Evolutionary conservation across 371 early-diverging fungal species (phyloP).

Genomic region (Synchytrium microbalum): DNA sequence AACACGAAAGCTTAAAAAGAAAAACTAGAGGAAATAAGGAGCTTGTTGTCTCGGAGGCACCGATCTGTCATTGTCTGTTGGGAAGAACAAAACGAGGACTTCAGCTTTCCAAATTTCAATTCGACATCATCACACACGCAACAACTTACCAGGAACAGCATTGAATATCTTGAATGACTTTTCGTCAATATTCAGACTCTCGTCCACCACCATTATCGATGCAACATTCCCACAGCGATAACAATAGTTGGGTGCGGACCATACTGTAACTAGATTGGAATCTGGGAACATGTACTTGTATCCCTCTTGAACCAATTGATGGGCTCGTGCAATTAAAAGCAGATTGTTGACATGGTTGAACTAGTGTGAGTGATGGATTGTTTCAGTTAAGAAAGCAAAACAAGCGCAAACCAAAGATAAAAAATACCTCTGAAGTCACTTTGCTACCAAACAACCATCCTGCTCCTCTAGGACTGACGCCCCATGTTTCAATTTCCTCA

Average conservation of each 20-base stretch:
- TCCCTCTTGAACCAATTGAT: constrained; percentile 97
- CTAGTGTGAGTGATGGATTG: constrained; percentile 22
- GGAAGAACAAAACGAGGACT: no score
- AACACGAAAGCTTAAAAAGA: no score
- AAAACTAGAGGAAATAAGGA: constrained; percentile 40
- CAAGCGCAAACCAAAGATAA: not conserved
- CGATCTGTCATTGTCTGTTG: constrained; percentile 54
- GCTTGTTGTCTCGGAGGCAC: constrained; percentile 31
- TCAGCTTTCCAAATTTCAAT: no score
- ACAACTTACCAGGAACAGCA: constrained; percentile 88
- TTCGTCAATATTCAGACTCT: constrained; percentile 69
- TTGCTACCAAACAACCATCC: constrained; percentile 98
- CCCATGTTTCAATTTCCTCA: constrained; percentile 97
- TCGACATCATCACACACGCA: no score
- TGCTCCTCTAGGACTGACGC: constrained; percentile 95
- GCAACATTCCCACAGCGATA: constrained; percentile 99
- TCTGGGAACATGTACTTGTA: constrained; percentile 94
- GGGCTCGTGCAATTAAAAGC: constrained; percentile 89
- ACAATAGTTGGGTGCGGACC: constrained; percentile 99
- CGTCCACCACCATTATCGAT: constrained; percentile 93
- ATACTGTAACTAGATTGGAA: constrained; percentile 96
- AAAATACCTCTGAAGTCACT: constrained; percentile 80
- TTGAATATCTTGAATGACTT: constrained; percentile 87
- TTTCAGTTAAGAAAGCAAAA: not conserved
- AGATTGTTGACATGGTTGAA: constrained; percentile 96